phyloP scores from a whole-genome alignment of 2,329 filamentous ascomycete species.

The Annulohypoxylon truncatum region DNA sequence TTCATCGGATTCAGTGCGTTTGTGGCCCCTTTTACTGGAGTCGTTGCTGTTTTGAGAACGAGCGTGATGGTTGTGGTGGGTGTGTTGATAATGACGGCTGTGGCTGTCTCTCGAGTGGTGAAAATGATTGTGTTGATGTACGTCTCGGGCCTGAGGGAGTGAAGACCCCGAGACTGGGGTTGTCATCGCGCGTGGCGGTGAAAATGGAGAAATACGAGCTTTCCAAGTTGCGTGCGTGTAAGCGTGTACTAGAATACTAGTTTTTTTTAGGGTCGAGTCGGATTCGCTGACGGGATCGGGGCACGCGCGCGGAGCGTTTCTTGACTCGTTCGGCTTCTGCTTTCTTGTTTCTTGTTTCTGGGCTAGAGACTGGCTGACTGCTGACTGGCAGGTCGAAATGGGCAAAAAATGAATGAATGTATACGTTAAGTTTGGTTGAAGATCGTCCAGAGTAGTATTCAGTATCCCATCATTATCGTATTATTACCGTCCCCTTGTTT shows the following conservation, averaged over 20 bases:
- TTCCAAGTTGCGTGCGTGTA: constrained; percentile 43
- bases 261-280: constrained; percentile 35
- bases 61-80: constrained; percentile 48
- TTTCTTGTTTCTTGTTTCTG: not conserved
- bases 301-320: constrained; percentile 40
- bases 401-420: constrained; percentile 40
- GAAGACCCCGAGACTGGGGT: constrained; percentile 59
- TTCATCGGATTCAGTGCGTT: constrained; percentile 44
- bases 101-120: constrained; percentile 48
- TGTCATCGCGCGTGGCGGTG: constrained; percentile 59
- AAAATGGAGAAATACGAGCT: constrained; percentile 51
- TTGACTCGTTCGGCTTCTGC: constrained; percentile 37
- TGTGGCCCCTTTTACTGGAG: constrained; percentile 28
- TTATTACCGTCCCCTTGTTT: constrained; percentile 36
- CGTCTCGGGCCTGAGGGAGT: constrained; percentile 60
- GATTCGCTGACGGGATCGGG: constrained; percentile 39
- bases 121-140: constrained; percentile 52
- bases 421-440: constrained; percentile 46
- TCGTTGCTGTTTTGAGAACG: constrained; percentile 41
- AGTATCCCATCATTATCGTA: constrained; percentile 47
- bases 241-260: constrained; percentile 42
- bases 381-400: constrained; percentile 37
- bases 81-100: constrained; percentile 42
- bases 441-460: constrained; percentile 48
- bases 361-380: constrained; percentile 18